phyloP scores from a whole-genome alignment of 208 protist species.

The Wallacemonas collosoma region DNA sequence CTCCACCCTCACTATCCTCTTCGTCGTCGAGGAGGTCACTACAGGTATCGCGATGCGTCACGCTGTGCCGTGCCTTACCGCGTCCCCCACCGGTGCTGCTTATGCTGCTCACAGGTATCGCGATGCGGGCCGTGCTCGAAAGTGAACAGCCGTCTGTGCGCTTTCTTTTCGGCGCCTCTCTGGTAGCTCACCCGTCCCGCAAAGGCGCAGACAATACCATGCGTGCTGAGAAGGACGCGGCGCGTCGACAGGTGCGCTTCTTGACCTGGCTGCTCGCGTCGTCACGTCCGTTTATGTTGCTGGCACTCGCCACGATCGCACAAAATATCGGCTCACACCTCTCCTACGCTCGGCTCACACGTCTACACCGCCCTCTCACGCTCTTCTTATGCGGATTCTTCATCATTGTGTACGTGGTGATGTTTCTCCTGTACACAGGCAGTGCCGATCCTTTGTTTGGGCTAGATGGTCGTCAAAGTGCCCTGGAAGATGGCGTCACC shows the following conservation, averaged over 20 bases:
- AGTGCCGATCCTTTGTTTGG: conserved; percentile 12
- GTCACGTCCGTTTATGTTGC: conserved; percentile 15
- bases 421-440: conserved; percentile 19
- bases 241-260: background rate
- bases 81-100: conserved; percentile 23
- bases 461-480: background rate
- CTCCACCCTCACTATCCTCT: background rate
- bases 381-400: conserved; percentile 25
- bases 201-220: background rate
- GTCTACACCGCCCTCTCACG: conserved; percentile 7
- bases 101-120: conserved; percentile 25
- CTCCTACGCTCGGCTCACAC: conserved; percentile 14
- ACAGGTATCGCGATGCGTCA: background rate
- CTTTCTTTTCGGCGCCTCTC: background rate
- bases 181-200: background rate
- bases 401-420: conserved; percentile 20
- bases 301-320: conserved; percentile 26
- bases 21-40: background rate
- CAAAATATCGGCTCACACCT: conserved; percentile 37
- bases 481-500: background rate
- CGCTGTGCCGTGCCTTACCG: background rate
- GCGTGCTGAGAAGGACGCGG: background rate
- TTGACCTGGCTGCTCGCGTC: conserved; percentile 1
- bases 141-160: background rate
- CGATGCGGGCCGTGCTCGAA: conserved; percentile 16